Evolutionary conservation across 352 stramenopile species (phyloP).

Genomic region (Phytophthora brassicae): DNA sequence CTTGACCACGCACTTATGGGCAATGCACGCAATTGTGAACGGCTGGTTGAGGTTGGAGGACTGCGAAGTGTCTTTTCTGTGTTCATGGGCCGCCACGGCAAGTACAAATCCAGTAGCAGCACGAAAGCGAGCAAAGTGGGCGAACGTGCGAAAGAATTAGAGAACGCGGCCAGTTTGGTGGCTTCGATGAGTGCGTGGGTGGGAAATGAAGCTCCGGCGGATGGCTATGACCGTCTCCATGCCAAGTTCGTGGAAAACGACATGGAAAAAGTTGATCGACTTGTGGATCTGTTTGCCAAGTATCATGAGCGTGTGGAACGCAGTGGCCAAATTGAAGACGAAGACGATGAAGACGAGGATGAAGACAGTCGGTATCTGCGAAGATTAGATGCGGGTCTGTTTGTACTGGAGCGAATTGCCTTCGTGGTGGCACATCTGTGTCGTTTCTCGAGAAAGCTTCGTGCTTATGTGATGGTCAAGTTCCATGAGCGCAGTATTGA

Average conservation of each 20-base stretch:
- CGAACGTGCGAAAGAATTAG: constrained; percentile 52
- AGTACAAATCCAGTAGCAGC: constrained; percentile 40
- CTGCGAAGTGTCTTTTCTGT: constrained; percentile 67
- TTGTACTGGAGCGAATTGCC: constrained; percentile 69
- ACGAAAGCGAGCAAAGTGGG: constrained; percentile 32
- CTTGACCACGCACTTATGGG: constrained; percentile 65
- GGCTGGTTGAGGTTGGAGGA: constrained; percentile 64
- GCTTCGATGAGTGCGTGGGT: constrained; percentile 65
- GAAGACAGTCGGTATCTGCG: constrained; percentile 61
- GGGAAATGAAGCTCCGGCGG: constrained; percentile 41
- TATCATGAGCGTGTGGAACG: constrained; percentile 61
- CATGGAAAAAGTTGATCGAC: constrained; percentile 80
- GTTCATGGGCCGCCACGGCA: constrained; percentile 60
- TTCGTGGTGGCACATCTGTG: constrained; percentile 70
- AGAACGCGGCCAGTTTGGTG: constrained; percentile 69
- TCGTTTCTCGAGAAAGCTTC: constrained; percentile 59
- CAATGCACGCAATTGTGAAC: constrained; percentile 67
- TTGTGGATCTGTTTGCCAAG: constrained; percentile 77
- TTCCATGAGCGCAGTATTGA: constrained; percentile 75
- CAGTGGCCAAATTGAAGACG: constrained; percentile 29
- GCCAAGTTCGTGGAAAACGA: constrained; percentile 84
- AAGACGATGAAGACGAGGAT: constrained; percentile 43
- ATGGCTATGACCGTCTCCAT: constrained; percentile 68
- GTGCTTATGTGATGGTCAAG: constrained; percentile 74
- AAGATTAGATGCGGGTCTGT: constrained; percentile 75